phyloP scores from a whole-genome alignment of 2,329 filamentous ascomycete species.

The Hymenoscyphus fraxineus region DNA sequence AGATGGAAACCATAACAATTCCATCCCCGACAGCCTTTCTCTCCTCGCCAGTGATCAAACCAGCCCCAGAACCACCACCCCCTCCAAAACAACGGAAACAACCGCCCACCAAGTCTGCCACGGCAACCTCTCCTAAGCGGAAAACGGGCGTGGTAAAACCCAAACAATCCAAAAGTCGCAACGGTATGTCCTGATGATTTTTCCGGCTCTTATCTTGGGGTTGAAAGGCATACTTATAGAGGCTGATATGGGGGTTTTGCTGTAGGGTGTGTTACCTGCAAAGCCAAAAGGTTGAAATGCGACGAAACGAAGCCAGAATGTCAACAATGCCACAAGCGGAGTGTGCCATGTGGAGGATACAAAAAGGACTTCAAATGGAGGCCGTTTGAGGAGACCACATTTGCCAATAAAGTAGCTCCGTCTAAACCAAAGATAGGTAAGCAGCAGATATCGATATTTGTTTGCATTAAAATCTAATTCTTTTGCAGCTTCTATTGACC shows the following conservation, averaged over 20 bases:
- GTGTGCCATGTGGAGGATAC: constrained; percentile 66
- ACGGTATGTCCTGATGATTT: constrained; percentile 51
- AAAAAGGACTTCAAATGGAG: constrained; percentile 76
- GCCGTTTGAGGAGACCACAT: constrained; percentile 61
- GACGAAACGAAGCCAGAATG: constrained; percentile 69
- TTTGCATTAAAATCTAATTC: neutral
- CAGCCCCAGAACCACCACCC: constrained; percentile 30
- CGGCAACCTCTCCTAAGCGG: constrained; percentile 21
- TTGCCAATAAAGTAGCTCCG: constrained; percentile 41
- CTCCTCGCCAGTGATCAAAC: constrained; percentile 35
- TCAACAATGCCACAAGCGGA: constrained; percentile 61
- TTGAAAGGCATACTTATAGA: constrained; percentile 21
- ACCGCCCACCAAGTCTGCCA: constrained; percentile 19
- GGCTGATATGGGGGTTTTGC: constrained; percentile 16
- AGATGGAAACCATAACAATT: constrained; percentile 57
- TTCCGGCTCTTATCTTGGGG: constrained; percentile 25
- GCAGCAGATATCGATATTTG: neutral
- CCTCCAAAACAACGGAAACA: constrained; percentile 30
- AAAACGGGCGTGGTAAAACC: constrained; percentile 49
- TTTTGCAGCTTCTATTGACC: constrained; percentile 24
- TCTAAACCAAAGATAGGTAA: constrained; percentile 29
- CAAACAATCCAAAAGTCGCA: constrained; percentile 72
- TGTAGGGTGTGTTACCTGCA: constrained; percentile 69
- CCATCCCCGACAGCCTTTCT: constrained; percentile 56
- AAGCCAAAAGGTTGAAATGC: constrained; percentile 69